Evolutionary conservation across 257 asterid genomes (phyloP).

Genomic region (Mitragyna speciosa): DNA sequence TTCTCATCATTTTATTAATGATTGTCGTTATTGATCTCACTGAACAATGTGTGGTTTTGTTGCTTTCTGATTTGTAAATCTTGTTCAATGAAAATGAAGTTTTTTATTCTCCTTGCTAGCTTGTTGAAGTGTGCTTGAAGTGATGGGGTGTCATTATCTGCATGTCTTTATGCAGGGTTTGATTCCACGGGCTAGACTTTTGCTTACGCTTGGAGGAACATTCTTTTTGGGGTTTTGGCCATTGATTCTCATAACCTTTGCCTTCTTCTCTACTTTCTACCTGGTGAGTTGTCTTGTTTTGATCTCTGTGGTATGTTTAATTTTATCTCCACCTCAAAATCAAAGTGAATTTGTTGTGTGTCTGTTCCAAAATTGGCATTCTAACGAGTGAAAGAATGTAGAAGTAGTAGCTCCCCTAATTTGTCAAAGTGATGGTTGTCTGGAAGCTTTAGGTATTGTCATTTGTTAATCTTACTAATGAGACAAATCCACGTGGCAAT

Average conservation of each 20-base stretch:
- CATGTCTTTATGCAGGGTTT: constrained; percentile 56
- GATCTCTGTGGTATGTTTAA: constrained; percentile 4
- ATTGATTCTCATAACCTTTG: constrained; percentile 66
- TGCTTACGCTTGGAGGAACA: constrained; percentile 91
- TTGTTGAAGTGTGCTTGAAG: constrained; percentile 8
- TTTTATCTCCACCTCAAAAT: background rate
- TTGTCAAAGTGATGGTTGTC: constrained; percentile 2
- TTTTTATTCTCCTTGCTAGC: background rate
- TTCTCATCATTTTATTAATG: no score
- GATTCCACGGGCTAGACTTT: constrained; percentile 82
- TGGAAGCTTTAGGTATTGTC: background rate
- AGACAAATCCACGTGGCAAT: background rate
- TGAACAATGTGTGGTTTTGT: background rate
- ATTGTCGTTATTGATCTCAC: background rate
- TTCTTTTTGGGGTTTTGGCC: constrained; percentile 89
- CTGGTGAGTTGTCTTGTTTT: constrained; percentile 54
- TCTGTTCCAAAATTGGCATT: background rate
- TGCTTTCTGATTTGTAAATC: background rate
- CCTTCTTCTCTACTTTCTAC: constrained; percentile 56
- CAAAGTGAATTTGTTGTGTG: background rate
- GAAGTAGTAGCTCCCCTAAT: background rate
- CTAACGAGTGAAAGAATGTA: background rate
- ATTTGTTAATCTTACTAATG: background rate
- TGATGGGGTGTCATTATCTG: background rate
- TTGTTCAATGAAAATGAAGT: background rate